Percentiles rank a stretch among this genome's conserved stretches.
phyloP scores from a whole-genome alignment of 2,329 filamentous ascomycete species.

The Stachybotrys elegans region DNA sequence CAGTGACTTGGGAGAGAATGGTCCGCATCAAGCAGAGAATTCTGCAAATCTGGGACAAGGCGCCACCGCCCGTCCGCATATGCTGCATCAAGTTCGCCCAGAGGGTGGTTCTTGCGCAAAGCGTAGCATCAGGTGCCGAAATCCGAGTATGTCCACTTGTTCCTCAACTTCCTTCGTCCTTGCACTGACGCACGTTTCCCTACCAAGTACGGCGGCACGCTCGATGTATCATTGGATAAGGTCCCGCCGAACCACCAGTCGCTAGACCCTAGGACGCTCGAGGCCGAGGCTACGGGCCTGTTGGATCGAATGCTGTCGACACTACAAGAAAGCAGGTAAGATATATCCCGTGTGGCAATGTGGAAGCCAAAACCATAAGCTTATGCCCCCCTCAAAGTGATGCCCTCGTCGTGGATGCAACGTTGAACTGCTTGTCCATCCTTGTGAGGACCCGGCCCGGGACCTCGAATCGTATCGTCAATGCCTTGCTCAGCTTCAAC shows the following conservation, averaged over 20 bases:
- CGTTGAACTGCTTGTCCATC: slow-evolving; percentile 79
- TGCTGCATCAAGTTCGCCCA: slow-evolving; percentile 98
- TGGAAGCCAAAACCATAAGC: no score
- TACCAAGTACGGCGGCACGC: slow-evolving; percentile 38
- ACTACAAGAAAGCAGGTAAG: slow-evolving; percentile 81
- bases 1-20: slow-evolving; percentile 81
- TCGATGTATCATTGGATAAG: slow-evolving; percentile 80
- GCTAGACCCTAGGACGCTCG: slow-evolving; percentile 73
- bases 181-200: slow-evolving; percentile 9
- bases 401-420: slow-evolving; percentile 82
- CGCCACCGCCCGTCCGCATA: slow-evolving; percentile 71
- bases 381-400: no score
- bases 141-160: slow-evolving; percentile 60
- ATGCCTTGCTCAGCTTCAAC: slow-evolving; percentile 84
- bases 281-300: slow-evolving; percentile 88
- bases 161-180: not conserved
- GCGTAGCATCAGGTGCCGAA: slow-evolving; percentile 74
- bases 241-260: slow-evolving; percentile 79
- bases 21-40: slow-evolving; percentile 84
- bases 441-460: slow-evolving; percentile 77
- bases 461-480: slow-evolving; percentile 80
- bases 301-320: slow-evolving; percentile 82
- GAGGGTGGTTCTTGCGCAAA: slow-evolving; percentile 87
- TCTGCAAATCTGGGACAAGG: slow-evolving; percentile 79
- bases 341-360: slow-evolving; percentile 5